Evolutionary conservation across 108 stramenopile genomes (phyloP), one percentile per base, ranked within the genome.

Genomic region (Cyclotella atomus): DNA sequence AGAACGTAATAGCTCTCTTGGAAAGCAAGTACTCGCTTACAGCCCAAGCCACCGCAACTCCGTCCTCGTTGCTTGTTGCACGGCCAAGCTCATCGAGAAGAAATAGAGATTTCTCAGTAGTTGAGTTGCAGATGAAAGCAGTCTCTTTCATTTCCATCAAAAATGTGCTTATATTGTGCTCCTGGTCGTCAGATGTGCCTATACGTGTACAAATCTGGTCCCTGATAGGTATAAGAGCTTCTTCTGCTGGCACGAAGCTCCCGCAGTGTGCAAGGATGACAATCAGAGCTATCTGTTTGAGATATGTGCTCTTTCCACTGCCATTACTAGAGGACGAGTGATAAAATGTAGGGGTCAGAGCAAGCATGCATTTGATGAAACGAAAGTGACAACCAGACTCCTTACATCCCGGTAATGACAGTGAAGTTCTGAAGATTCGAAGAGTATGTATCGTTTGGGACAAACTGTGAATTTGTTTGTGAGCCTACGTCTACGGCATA

Each of bases 71-170:
- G 70, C 92, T 92, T 14, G 98, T 98, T 3, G 96, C 98, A 45
- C 98, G 66, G 6, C 98, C 98, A 25, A 98, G 85, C 76, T 98
- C 98, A 66, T 98, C 98, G 9, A 98, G 71, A 19, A 98, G 89
- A 46, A 97, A 86, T 19, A 98, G 59, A 12, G 95, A 94, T 70
- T 67, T 79, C n/a, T 80, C 65, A 2, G 88, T 90, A 19, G 96
- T 92, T 14, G 85, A 78, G 38, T 86, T 84, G 72, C 96, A 92
- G 57, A 98, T 94, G 57, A 84, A 91, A 3, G 96, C 94, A 3
- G 91, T 89, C 71, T 97, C 97, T 63, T 94, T 91, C 96, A 97
- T 97, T 77, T 97, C 98, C 45, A 89, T 66, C 87, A 98, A 86
- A 69, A 98, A 98, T 0, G 97, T 95, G 6, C 95, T 96, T 25